These are phyloP conservation scores for Acacia confusa DNA, from an alignment of 306 rosid species.

Conservation along the genomic window DNA sequence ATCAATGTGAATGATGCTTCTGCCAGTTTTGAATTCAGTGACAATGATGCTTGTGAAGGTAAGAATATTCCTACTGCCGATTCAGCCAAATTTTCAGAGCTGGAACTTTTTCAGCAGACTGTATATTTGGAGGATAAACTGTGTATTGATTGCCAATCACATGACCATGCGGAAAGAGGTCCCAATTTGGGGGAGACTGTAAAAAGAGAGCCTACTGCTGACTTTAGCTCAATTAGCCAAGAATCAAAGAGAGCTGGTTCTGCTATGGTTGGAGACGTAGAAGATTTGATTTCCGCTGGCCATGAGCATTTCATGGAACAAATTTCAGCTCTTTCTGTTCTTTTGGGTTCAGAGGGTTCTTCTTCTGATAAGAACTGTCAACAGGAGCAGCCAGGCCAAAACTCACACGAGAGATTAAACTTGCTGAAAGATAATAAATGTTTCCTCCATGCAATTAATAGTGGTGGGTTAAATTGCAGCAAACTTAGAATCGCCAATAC, in stretches of 20 bases:
- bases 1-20: constrained; percentile 20
- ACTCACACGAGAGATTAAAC: constrained; percentile 25
- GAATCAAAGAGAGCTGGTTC: constrained; percentile 29
- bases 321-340: constrained; percentile 41
- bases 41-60: constrained; percentile 31
- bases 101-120: constrained; percentile 15
- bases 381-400: constrained; percentile 18
- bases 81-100: constrained; percentile 23
- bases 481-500: constrained; percentile 23
- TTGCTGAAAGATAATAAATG: constrained; percentile 25
- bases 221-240: constrained; percentile 11
- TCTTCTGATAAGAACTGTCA: constrained; percentile 23
- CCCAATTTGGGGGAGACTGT: constrained; percentile 15
- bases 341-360: constrained; percentile 32
- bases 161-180: constrained; percentile 15
- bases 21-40: constrained; percentile 31
- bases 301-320: constrained; percentile 46
- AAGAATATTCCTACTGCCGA: constrained; percentile 28
- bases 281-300: constrained; percentile 29
- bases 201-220: constrained; percentile 23
- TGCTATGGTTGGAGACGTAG: constrained; percentile 31
- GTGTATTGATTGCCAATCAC: constrained; percentile 16
- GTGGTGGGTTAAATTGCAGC: constrained; percentile 32
- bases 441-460: constrained; percentile 12
- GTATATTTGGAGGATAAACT: constrained; percentile 26